A percentile compares a stretch with the other conserved stretches of the same genome.
These are phyloP conservation scores for Hanseniaspora nectarophila DNA, from an alignment of 805 yeast species.

Conservation along the genomic window DNA sequence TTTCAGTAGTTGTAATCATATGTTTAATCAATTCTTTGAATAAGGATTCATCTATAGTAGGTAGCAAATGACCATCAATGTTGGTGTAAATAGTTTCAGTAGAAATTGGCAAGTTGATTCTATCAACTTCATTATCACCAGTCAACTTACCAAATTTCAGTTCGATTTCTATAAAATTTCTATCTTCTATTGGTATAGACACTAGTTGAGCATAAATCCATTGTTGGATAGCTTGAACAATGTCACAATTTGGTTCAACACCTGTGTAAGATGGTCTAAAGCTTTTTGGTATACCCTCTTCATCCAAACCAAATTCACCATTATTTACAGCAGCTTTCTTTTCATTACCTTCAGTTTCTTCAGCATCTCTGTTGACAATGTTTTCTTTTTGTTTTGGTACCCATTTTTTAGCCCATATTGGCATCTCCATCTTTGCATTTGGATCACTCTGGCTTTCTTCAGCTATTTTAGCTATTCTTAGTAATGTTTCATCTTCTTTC, in stretches of 20 bases:
- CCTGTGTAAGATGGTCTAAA: slow-evolving; percentile 40
- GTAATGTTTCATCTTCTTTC: not conserved
- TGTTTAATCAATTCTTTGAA: slow-evolving; percentile 46
- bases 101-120: slow-evolving; percentile 54
- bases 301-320: slow-evolving; percentile 15
- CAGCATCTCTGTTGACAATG: slow-evolving; percentile 12
- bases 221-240: slow-evolving; percentile 68
- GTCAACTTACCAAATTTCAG: slow-evolving; percentile 61
- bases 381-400: slow-evolving; percentile 33
- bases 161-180: slow-evolving; percentile 57
- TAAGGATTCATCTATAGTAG: slow-evolving; percentile 54
- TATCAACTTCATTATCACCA: slow-evolving; percentile 48
- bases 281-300: slow-evolving; percentile 26
- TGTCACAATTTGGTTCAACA: slow-evolving; percentile 65
- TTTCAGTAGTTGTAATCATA: slow-evolving; percentile 40
- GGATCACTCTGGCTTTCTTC: slow-evolving; percentile 38
- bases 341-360: slow-evolving; percentile 27
- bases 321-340: slow-evolving; percentile 27
- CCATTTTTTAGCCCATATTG: slow-evolving; percentile 78
- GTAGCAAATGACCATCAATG: slow-evolving; percentile 45
- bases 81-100: slow-evolving; percentile 56
- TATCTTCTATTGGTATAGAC: slow-evolving; percentile 44
- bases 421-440: slow-evolving; percentile 49
- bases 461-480: slow-evolving; percentile 18
- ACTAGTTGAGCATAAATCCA: slow-evolving; percentile 79